Evolutionary conservation across 345 rosid genomes (phyloP).

Genomic region (Aquilaria malaccensis): DNA sequence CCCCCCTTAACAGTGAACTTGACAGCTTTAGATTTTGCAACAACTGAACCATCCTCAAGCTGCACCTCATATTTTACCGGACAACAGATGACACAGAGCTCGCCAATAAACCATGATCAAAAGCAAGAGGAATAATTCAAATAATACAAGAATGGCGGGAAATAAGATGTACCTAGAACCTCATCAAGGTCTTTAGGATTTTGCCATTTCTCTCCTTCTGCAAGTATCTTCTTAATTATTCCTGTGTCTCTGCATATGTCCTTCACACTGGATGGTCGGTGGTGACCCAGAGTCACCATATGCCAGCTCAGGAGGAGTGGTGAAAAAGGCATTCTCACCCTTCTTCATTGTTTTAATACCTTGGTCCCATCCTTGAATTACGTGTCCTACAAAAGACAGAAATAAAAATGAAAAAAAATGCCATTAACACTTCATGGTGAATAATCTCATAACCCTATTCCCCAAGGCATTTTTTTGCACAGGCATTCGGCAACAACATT

Average conservation of each 20-base stretch:
- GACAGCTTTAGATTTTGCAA: constrained; percentile 61
- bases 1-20: constrained; percentile 81
- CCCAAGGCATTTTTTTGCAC: no score
- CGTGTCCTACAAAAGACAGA: constrained; percentile 46
- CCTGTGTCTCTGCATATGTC: constrained; percentile 89
- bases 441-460: no score
- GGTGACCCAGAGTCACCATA: constrained; percentile 87
- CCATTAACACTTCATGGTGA: no score
- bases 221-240: constrained; percentile 59
- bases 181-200: constrained; percentile 77
- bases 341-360: constrained; percentile 98
- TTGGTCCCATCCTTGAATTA: constrained; percentile 94
- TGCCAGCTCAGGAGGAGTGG: constrained; percentile 78
- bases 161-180: constrained; percentile 44
- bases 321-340: constrained; percentile 78
- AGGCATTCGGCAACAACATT: no score
- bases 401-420: no score
- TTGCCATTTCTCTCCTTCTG: constrained; percentile 73
- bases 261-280: constrained; percentile 84
- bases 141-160: neutral
- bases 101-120: neutral
- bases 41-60: constrained; percentile 69
- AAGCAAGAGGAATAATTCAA: no score
- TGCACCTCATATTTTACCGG: constrained; percentile 66
- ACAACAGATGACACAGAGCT: constrained; percentile 6